Evolutionary conservation across 2,329 filamentous ascomycete genomes (phyloP), one percentile per base, ranked within the genome.

Genomic region (Zymoseptoria passerinii): DNA sequence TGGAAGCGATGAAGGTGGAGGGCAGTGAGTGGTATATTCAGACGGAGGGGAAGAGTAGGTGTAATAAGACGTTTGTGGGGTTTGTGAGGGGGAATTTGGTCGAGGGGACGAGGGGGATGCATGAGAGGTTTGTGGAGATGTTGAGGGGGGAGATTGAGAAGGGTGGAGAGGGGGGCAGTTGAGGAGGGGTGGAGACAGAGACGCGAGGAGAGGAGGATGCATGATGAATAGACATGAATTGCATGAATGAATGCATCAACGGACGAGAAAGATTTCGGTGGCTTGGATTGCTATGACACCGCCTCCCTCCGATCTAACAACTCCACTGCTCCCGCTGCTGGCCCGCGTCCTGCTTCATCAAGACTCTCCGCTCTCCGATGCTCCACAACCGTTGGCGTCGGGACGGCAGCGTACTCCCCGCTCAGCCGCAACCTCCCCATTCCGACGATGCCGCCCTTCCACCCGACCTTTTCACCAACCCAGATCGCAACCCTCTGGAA

Each of bases 261-360:
- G 3, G 16, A 44, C 35, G 35, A 44, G 10, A 10, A 44, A 44
- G 2, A 44, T 16, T n/a, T n/a, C 1, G n/a, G 16, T n/a, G 7
- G 13, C 10, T 13, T 44, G 20, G 13, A 20, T 27, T 27, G 5
- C 54, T 58, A 61, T 10, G 59, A 61, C 9, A 61, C 48, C 35
- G 52, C 58, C 59, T 65, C 58, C 55, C 63, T 63, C 19, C 75
- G 64, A 67, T 77, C 75, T 61, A 78, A 74, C 49, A 77, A 58
- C 52, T 70, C 68, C 16, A 70, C 61, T 19, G 69, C 67, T 16
- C 61, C 64, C 23, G 58, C 57, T 28, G 62, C 63, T 20, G 56
- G 61, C 28, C 60, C 61, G 50, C 56, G 28, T 27, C 61, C 64
- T n/a, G 60, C 59, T 16, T 58, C 49, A 35, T 59, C 61, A 19